phyloP scores from a whole-genome alignment of 805 yeast genomes.

The Metschnikowia similis region DNA sequence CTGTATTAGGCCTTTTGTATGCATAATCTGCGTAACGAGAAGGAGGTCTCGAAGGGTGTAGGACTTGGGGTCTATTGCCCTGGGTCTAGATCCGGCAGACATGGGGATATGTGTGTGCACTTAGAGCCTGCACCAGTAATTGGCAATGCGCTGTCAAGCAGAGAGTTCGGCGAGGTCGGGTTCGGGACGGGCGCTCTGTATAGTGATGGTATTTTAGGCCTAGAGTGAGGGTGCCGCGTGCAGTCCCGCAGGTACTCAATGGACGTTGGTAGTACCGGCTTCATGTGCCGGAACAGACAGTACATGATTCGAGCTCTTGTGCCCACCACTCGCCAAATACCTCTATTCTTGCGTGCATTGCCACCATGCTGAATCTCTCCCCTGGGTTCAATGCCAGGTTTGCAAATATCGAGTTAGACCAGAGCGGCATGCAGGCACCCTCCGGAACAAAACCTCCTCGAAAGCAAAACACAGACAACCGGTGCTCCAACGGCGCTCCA shows the following conservation, averaged over 20 bases:
- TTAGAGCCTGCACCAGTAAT: too few relatives aligned
- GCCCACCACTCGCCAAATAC: not conserved
- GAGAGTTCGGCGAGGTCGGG: not conserved
- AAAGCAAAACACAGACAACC: constrained; percentile 9
- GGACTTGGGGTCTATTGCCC: constrained; percentile 13
- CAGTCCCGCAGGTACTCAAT: constrained; percentile 3
- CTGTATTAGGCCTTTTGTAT: constrained; percentile 28
- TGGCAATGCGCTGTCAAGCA: not conserved
- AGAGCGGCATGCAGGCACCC: not conserved
- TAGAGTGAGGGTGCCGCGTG: not conserved
- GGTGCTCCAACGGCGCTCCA: constrained; percentile 14
- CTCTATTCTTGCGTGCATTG: not conserved
- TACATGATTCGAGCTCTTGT: constrained; percentile 2
- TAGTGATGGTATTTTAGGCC: not conserved
- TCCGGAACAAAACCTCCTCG: constrained; percentile 4
- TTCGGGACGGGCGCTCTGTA: not conserved
- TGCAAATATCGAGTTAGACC: constrained; percentile 26
- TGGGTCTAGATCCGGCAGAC: not conserved
- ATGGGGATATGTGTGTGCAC: not conserved
- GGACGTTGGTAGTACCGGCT: not conserved
- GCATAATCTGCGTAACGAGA: constrained; percentile 36
- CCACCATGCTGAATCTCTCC: constrained; percentile 14
- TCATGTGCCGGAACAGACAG: constrained; percentile 3
- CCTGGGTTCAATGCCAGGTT: constrained; percentile 30
- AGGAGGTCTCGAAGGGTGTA: constrained; percentile 29